Percentiles rank a stretch among this genome's conserved stretches.
Conservation (phyloP, 345 rosid species). For the Murraya paniculata region DNA sequence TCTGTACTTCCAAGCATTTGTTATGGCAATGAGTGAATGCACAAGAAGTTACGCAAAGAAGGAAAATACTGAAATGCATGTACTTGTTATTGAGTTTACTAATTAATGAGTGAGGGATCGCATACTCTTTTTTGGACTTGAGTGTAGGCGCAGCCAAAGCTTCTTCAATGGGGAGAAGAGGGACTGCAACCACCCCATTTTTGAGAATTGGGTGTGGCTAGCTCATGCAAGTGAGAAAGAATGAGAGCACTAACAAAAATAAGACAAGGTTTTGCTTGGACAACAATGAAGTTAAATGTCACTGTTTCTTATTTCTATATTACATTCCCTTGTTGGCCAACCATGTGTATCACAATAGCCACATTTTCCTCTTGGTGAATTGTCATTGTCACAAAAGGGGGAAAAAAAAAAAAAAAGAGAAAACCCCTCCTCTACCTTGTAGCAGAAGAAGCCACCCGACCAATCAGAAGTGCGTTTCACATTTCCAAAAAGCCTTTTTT, state of each 20-base stretch:
- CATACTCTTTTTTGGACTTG: constrained; percentile 72
- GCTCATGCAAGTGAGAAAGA: constrained; percentile 35
- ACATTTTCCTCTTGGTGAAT: constrained; percentile 45
- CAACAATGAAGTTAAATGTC: constrained; percentile 28
- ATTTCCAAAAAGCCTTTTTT: constrained; percentile 28
- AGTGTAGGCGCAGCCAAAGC: constrained; percentile 78
- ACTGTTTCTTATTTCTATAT: constrained; percentile 17
- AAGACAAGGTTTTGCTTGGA: constrained; percentile 36
- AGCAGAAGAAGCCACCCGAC: constrained; percentile 62
- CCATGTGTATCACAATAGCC: constrained; percentile 33
- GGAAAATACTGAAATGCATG: not conserved
- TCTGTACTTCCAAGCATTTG: not conserved
- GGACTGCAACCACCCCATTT: constrained; percentile 90
- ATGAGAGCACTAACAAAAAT: constrained; percentile 2
- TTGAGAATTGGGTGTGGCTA: constrained; percentile 31
- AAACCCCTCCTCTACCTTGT: constrained; percentile 36
- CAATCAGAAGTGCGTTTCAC: constrained; percentile 50
- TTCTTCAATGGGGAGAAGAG: constrained; percentile 93
- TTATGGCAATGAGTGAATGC: not conserved
- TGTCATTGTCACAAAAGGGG: constrained; percentile 42
- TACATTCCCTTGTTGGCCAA: constrained; percentile 39
- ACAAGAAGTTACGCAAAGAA: constrained; percentile 1
- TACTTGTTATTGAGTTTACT: not conserved
- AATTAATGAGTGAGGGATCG: not conserved
- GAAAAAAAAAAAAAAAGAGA: not conserved